Evolutionary conservation across 2,329 filamentous ascomycete species (phyloP), one percentile per base, ranked within the genome.

Genomic region (Hortaea sp.): DNA sequence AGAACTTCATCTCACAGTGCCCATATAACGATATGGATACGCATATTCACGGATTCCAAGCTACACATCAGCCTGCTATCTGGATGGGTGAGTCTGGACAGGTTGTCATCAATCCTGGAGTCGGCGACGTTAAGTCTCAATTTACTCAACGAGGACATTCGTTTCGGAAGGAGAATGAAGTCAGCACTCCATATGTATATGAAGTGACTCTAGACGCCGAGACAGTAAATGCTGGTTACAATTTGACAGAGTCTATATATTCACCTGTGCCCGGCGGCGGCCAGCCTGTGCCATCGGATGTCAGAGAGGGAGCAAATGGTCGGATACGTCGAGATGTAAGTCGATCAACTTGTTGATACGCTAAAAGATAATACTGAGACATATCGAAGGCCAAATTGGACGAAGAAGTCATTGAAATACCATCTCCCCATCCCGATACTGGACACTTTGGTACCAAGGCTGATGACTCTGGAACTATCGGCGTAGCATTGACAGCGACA

Each of bases 51-150:
- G 70, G 71, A 0, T 73, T 74, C 45, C 70, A 74, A 52, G 71
- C 70, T 6, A 73, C 71, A 1, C 71, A 74, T 46, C 71, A 74
- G 50, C 71, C 71, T 0, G 71, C 71, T 0, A 74, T 74, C n/a
- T 73, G 71, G 71, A 74, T 74, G 69, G 71, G 70, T 3, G 71
- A 74, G 53, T 62, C 66, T 7, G 71, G 71, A 5, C 70, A 73
- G 53, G 61, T 70, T 1, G 66, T 72, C 3, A 40, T 74, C 3
- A 62, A 57, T 35, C 66, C 70, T 0, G 68, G 70, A 0, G 57
- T 69, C 38, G 62, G 64, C 7, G 48, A 55, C 9, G 53, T 61
- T 6, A 47, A 54, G 44, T 48, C 59, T 0, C 50, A 66, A 6
- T 74, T 74, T 49, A 57, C 66, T 38, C 62, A 70, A 39, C 59